Evolutionary conservation across 129 eudicot species (phyloP), one percentile per base, ranked within the genome.

Genomic region (Ambrosia artemisiifolia): DNA sequence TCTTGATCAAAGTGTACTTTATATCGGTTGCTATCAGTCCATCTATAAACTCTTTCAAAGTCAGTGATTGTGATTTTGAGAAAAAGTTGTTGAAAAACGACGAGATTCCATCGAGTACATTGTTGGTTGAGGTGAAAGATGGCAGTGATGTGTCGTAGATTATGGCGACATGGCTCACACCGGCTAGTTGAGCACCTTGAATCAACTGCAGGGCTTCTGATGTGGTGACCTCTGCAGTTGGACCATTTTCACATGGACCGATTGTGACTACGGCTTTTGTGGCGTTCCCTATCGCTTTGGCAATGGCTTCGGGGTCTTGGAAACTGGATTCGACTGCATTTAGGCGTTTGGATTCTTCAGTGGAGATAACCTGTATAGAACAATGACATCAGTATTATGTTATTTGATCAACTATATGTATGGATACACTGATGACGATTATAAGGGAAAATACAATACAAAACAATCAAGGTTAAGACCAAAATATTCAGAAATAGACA

Each of bases 261-360:
- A 95, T 81, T 11, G 99, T 95, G 56, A 95, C 85, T 0, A 95
- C 97, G 0, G 87, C 97, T 86, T 95, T 95, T 64, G 91, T 87
- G 43, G 99, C 97, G 17, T 91, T 95, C 62, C 99, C 99, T 2
- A 95, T 95, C 1, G 97, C 93, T 66, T 91, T 95, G 18, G 99
- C 99, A 0, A 91, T 95, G 19, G 99, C 77, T 80, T 90, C 96
- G 11, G 97, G 85, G 61, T 95, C 90, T 53, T 91, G 82, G 80
- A 90, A 91, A 60, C 68, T 79, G 70, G 99, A 90, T 75, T 83
- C 83, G 4, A 95, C 99, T 3, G 97, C 99, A 43, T 90, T 95
- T 11, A 95, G 91, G 48, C 97, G 91, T 55, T 85, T 95, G 67
- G 91, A 83, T 80, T 95, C 94, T 35, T 91, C 97, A 1, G 70